Evolutionary conservation across 2,329 filamentous ascomycete genomes (phyloP).

Genomic region (Colletotrichum phormii): DNA sequence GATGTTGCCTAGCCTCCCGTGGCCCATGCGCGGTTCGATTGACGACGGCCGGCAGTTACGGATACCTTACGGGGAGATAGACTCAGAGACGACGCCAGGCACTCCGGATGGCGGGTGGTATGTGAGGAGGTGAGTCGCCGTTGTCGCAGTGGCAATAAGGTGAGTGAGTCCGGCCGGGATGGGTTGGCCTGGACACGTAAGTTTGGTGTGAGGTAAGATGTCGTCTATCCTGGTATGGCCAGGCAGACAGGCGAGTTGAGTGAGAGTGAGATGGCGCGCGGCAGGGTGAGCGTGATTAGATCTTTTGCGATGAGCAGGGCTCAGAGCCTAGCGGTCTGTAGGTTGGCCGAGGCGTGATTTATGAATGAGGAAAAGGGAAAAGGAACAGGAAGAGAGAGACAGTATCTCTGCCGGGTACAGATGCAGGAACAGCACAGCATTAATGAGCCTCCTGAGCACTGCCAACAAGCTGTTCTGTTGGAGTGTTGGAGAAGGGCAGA

Average conservation of each 20-base stretch:
- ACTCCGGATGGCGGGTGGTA: neutral
- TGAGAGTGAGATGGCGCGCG: neutral
- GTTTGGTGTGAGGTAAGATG: slow-evolving; percentile 5
- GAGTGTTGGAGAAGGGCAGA: slow-evolving; percentile 36
- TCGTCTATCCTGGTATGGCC: slow-evolving; percentile 18
- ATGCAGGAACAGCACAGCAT: slow-evolving; percentile 42
- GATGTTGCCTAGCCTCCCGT: slow-evolving; percentile 34
- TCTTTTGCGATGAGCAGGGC: slow-evolving; percentile 1
- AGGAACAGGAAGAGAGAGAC: slow-evolving; percentile 28
- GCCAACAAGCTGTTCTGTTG: slow-evolving; percentile 29
- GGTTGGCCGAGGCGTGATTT: slow-evolving; percentile 5
- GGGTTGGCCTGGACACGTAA: neutral
- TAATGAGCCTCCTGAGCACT: slow-evolving; percentile 36
- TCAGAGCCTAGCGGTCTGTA: neutral
- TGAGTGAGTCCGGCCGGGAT: slow-evolving; percentile 2
- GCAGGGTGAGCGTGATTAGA: slow-evolving; percentile 21
- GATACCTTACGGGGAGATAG: neutral
- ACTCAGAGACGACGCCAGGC: neutral
- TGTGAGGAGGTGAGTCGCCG: neutral
- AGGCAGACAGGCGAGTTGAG: slow-evolving; percentile 8
- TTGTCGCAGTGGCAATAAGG: slow-evolving; percentile 2
- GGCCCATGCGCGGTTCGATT: slow-evolving; percentile 39
- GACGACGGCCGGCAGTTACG: slow-evolving; percentile 4
- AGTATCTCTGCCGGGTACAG: slow-evolving; percentile 38
- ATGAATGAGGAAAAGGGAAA: slow-evolving; percentile 23